Conservation (phyloP, 2,329 filamentous ascomycete genomes). For the Uncinocarpus reesii region DNA sequence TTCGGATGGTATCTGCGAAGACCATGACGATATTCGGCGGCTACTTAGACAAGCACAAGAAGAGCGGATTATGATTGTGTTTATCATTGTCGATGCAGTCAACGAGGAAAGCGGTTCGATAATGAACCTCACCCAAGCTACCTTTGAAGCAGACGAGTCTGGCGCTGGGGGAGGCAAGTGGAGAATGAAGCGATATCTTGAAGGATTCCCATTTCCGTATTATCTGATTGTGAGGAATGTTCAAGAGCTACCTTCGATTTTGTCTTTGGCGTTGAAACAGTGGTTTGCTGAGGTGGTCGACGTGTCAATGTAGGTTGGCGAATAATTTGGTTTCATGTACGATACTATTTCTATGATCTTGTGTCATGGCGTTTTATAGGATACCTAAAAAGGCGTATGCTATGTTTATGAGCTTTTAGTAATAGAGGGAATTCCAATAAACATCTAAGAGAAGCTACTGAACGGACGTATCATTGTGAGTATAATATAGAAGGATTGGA, state of each 20-base stretch:
- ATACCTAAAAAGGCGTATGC: not conserved
- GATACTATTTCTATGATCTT: not conserved
- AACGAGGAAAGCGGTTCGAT: slow-evolving; percentile 46
- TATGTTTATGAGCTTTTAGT: too few relatives aligned
- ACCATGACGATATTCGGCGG: slow-evolving; percentile 71
- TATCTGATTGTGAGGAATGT: slow-evolving; percentile 92
- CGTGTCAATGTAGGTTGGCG: slow-evolving; percentile 27
- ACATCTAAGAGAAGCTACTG: too few relatives aligned
- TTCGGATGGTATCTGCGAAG: slow-evolving; percentile 85
- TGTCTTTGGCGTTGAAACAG: slow-evolving; percentile 80
- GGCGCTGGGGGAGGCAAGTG: slow-evolving; percentile 53
- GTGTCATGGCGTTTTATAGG: not conserved
- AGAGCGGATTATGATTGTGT: slow-evolving; percentile 94
- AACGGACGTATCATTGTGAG: too few relatives aligned
- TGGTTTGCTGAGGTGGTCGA: slow-evolving; percentile 75
- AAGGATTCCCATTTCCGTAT: slow-evolving; percentile 93
- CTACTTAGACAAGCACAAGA: slow-evolving; percentile 81
- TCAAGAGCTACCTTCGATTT: slow-evolving; percentile 74
- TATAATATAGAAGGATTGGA: too few relatives aligned
- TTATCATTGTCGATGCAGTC: slow-evolving; percentile 78
- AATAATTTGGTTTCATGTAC: not conserved
- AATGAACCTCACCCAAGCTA: slow-evolving; percentile 76
- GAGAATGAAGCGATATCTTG: slow-evolving; percentile 80
- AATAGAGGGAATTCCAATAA: too few relatives aligned
- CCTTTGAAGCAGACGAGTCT: slow-evolving; percentile 60